These are phyloP conservation scores for Penicillium crystallinum DNA, from an alignment of 495 filamentous ascomycete species.

Conservation along the genomic window DNA sequence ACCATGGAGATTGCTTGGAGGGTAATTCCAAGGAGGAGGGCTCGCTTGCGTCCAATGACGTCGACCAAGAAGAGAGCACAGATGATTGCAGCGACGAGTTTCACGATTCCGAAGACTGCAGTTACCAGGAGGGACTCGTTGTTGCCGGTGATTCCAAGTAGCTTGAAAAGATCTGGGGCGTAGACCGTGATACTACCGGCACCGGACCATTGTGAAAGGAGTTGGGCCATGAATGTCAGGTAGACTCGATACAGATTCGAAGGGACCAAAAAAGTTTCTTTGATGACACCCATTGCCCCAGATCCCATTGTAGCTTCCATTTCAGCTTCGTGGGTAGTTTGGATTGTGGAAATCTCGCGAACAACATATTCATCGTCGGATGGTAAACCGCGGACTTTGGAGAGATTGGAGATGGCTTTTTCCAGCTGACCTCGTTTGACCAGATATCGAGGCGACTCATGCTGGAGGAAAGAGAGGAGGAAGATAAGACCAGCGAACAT, in stretches of 20 bases:
- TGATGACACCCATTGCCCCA: conserved; percentile 49
- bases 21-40: conserved; percentile 58
- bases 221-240: conserved; percentile 52
- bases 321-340: conserved; percentile 63
- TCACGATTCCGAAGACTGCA: conserved; percentile 66
- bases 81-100: conserved; percentile 56
- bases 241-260: conserved; percentile 61
- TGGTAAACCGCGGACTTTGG: conserved; percentile 38
- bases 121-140: conserved; percentile 62
- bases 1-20: conserved; percentile 60
- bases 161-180: conserved; percentile 59
- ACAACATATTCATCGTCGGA: conserved; percentile 40
- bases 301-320: conserved; percentile 55
- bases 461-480: conserved; percentile 56
- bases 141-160: conserved; percentile 57
- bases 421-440: conserved; percentile 53
- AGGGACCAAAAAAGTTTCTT: conserved; percentile 55
- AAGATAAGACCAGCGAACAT: conserved; percentile 68
- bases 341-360: conserved; percentile 60
- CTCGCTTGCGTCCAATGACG: conserved; percentile 65
- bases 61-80: conserved; percentile 72
- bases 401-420: conserved; percentile 43
- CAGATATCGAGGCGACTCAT: conserved; percentile 60
- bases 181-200: conserved; percentile 64
- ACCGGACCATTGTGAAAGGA: conserved; percentile 66